Evolutionary conservation across 257 asterid species (phyloP).

Genomic region (Nicotiana tomentosiformis): DNA sequence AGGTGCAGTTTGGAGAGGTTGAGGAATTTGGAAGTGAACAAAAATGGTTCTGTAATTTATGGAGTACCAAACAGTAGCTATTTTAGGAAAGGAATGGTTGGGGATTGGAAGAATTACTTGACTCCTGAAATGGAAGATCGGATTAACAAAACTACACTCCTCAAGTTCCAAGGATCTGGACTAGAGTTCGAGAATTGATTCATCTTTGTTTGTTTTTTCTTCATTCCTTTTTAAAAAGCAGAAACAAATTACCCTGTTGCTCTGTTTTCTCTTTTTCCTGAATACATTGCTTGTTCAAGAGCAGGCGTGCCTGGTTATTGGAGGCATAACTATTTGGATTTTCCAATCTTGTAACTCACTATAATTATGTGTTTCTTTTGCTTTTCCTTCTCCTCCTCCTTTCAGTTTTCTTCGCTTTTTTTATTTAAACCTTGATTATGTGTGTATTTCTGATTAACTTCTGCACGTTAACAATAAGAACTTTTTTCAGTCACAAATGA

Average conservation of each 20-base stretch:
- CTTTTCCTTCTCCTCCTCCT: neutral
- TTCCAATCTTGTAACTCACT: neutral
- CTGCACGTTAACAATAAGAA: too few relatives aligned
- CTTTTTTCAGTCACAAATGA: too few relatives aligned
- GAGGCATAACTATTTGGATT: neutral
- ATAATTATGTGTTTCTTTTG: too few relatives aligned
- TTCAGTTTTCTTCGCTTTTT: neutral
- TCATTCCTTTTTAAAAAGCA: neutral
- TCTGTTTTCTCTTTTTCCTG: too few relatives aligned
- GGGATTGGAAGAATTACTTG: constrained; percentile 33
- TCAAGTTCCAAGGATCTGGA: constrained; percentile 20
- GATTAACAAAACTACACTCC: constrained; percentile 8
- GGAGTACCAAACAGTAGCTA: constrained; percentile 25
- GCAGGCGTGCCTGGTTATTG: neutral
- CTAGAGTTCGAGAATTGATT: constrained; percentile 16
- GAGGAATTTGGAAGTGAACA: constrained; percentile 29
- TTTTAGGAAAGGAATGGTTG: constrained; percentile 27
- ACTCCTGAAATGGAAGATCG: constrained; percentile 26
- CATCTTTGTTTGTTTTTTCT: neutral
- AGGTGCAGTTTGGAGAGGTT: constrained; percentile 33
- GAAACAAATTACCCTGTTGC: neutral
- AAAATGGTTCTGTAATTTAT: constrained; percentile 17
- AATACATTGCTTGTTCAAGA: neutral
- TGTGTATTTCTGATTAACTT: neutral
- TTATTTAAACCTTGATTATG: neutral